Base-by-base conservation (phyloP, 345 rosid species). In the Erucastrum elatum region DNA sequence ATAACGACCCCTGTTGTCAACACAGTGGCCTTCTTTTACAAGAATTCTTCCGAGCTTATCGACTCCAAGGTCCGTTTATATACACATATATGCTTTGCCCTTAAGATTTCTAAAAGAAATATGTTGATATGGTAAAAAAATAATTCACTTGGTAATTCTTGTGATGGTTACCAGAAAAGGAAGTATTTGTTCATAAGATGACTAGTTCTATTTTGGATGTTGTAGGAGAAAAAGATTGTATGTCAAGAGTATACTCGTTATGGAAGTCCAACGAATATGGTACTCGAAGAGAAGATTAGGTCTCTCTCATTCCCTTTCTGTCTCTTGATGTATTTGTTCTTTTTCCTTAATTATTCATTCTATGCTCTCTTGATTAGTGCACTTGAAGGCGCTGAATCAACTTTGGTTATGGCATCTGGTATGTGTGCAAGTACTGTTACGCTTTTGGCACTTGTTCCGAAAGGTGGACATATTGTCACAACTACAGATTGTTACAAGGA, bases 301-400 rank as follows among this genome's bases (percentile, higher is more conserved):
- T 74, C 39, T 63, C 26, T 46, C 6, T 46, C 55, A 10, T 5
- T 37, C 41, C 10, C 41, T 41, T 10, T 41, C 49, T 41, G 5
- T 46, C 53, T 46, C 53, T 46, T 41, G 49, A 41, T 10, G 12
- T 9, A 41, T 10, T 41, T 41, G 49, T 41, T 41, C 9, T 10
- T 41, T 11, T 33, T 33, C 35, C n/a, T 41, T 41, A 41, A 41
- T 41, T 41, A 11, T 41, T 41, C 49, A 41, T 41, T 10, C 1
- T 41, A 41, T 41, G 41, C 41, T 37, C 41, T 41, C 12, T 41
- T 39, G 56, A 25, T 26, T 71, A 94, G 97, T 87, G 97, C 93
- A 8, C 94, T 94, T 70, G 98, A 94, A 80, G 96, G 96, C 51
- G 98, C 96, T 33, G 97, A 92, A 79, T 89, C 98, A 35, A 94